Evolutionary conservation across 139 green algal genomes (phyloP), one percentile per base, ranked within the genome.

Genomic region (Tetradesmus obliquus): DNA sequence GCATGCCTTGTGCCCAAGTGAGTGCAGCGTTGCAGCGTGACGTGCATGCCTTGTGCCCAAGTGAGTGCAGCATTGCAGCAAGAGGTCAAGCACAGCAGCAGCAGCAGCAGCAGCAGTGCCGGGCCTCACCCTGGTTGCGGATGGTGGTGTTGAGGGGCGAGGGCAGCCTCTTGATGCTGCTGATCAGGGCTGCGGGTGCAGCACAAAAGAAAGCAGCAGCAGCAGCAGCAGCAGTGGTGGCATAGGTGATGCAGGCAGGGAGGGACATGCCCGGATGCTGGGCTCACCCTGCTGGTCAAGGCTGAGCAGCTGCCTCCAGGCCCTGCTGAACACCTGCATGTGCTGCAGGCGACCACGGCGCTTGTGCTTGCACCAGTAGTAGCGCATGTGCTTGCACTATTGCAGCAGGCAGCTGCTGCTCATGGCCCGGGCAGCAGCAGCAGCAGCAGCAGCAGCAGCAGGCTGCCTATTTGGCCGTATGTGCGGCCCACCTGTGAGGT

Each of bases 221-320:
- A 17, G 54, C 17, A n/a, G 10, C 58, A 45, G 81, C 81, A 66
- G 1, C 22, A 45, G 8, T 12, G 22, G 7, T 32, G 1, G 79
- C 15, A 55, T 12, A 60, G 79, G 32, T 76, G 19, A 86, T 91
- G 88, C 60, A 92, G 87, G 91, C n/a, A n/a, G n/a, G 86, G 76
- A 82, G 80, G 58, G 90, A 88, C 57, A 60, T 82, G 72, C 57
- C 84, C 90, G 93, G 92, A 24, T 90, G 24, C 91, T 93, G 90
- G 87, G 88, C 94, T 71, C 94, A 94, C 82, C 94, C 94, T 55
- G 32, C n/a, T n/a, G 58, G 89, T 94, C 87, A 79, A 93, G 92
- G 72, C 62, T 86, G 51, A 89, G 90, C 6, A 85, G 91, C 12
- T 91, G 92, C 8, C 92, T 93, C 84, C 94, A 93, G 95, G n/a